A percentile compares a stretch with the other conserved stretches of the same genome.
These are phyloP conservation scores for Globisporangium cederbergense DNA, from an alignment of 352 stramenopile species.

Conservation along the genomic window DNA sequence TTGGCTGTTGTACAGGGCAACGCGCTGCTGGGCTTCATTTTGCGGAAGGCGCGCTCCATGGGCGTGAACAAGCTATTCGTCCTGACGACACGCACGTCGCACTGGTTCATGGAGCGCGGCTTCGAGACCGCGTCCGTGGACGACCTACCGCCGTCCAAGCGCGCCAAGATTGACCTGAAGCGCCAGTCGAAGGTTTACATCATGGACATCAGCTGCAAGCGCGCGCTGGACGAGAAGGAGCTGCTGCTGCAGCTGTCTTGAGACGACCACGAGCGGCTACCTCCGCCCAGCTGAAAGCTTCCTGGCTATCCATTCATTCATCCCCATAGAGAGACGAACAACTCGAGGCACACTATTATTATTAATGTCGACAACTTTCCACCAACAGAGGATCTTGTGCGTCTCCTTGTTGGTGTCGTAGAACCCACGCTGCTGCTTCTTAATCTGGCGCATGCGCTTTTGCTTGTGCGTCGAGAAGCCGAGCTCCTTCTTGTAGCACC, in stretches of 20 bases:
- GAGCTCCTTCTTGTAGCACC: conserved; percentile 99
- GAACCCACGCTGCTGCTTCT: conserved; percentile 91
- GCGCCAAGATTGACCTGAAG: conserved; percentile 73
- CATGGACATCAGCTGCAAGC: conserved; percentile 85
- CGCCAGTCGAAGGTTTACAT: conserved; percentile 88
- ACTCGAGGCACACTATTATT: conserved; percentile 7
- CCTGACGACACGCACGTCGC: conserved; percentile 97
- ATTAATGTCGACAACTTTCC: conserved; percentile 1
- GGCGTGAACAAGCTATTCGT: conserved; percentile 93
- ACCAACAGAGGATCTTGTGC: conserved; percentile 91
- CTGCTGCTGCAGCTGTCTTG: conserved; percentile 62
- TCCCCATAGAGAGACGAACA: conserved; percentile 7
- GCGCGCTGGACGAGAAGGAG: conserved; percentile 81
- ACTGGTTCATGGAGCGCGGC: conserved; percentile 97
- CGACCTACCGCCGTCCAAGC: conserved; percentile 82
- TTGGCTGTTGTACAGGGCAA: conserved; percentile 57
- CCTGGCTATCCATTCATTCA: background rate
- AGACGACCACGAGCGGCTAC: background rate
- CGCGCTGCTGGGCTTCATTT: conserved; percentile 88
- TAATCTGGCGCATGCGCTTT: conserved; percentile 94
- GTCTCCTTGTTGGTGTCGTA: conserved; percentile 94
- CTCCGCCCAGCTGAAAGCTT: background rate
- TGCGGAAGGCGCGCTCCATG: conserved; percentile 83
- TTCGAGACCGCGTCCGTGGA: conserved; percentile 90
- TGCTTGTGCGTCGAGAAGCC: conserved; percentile 98